Evolutionary conservation across 1,284 basidiomycete genomes (phyloP), one percentile per base, ranked within the genome.

Genomic region (Microbotryum saponariae): DNA sequence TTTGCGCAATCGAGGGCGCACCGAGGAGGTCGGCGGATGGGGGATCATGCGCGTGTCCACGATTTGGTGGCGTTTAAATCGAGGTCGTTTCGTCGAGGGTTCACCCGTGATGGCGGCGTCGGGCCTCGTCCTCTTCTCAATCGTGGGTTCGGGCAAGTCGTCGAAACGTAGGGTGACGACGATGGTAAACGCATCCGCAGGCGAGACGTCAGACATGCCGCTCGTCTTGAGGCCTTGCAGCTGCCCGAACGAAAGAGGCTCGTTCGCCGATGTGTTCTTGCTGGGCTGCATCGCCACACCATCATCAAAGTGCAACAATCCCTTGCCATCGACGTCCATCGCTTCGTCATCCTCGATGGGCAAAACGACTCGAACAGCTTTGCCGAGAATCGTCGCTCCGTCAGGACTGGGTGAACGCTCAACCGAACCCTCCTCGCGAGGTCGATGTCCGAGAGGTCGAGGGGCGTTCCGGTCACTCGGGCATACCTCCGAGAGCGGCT

Each of bases 181-280:
- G 31, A 66, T 51, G 21, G 62, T 68, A 53, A 68, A 68, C 25
- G 62, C 49, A 54, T 68, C 67, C 46, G 61, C 58, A 4, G 60
- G 55, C n/a, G 37, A 45, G 2, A 53, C 48, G 7, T 44, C 29
- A 6, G 65, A 61, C 59, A 66, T 63, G 10, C 65, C 65, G 25
- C 37, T 29, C 4, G 62, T 57, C 16, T 25, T 47, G 47, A 49
- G 45, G 9, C 10, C 46, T 10, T 56, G 45, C 25, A 33, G 51
- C 8, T 33, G 33, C 2, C 29, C 45, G 23, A 62, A 23, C 6
- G 33, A 27, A 20, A 10, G 37, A 42, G 37, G 37, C 37, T 12
- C 9, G 4, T 1, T 42, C 14, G 14, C 12, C 37, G 2, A 12
- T 6, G 37, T 42, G 16, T 18, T 18, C 12, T 42, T 18, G 37